Conservation (phyloP, 345 rosid species). For the Turnera subulata region DNA sequence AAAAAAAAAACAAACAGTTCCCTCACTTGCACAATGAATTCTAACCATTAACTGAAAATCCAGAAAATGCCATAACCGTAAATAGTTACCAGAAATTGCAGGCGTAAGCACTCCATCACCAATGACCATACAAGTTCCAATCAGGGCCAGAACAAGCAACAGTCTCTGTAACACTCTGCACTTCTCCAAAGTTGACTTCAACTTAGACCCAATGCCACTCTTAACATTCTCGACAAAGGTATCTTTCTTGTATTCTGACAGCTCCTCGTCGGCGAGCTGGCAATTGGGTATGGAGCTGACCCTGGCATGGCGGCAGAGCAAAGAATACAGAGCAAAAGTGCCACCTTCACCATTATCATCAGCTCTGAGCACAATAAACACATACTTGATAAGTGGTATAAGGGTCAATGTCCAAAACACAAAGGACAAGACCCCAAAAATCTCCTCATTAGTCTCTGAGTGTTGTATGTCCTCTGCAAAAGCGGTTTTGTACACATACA, state of each 20-base stretch:
- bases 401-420: slow-evolving; percentile 44
- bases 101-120: slow-evolving; percentile 52
- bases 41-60: not conserved
- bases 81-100: slow-evolving; percentile 45
- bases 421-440: slow-evolving; percentile 41
- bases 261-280: slow-evolving; percentile 43
- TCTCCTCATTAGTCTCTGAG: slow-evolving; percentile 43
- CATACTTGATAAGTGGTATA: slow-evolving; percentile 36
- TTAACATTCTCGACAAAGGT: slow-evolving; percentile 1
- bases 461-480: slow-evolving; percentile 42
- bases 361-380: slow-evolving; percentile 43
- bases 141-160: slow-evolving; percentile 37
- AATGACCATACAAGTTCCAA: slow-evolving; percentile 51
- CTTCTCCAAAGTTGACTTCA: slow-evolving; percentile 38
- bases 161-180: slow-evolving; percentile 26
- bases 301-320: slow-evolving; percentile 42
- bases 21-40: not conserved
- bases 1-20: not conserved
- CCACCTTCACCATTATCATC: slow-evolving; percentile 52
- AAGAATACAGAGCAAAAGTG: slow-evolving; percentile 44
- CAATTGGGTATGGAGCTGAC: slow-evolving; percentile 37
- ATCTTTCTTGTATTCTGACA: slow-evolving; percentile 33
- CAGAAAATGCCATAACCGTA: not conserved
- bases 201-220: slow-evolving; percentile 15
- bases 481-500: slow-evolving; percentile 42